These are phyloP conservation scores for Lactarius sanguifluus DNA, from an alignment of 768 basidiomycete genomes.

Conservation along the genomic window DNA sequence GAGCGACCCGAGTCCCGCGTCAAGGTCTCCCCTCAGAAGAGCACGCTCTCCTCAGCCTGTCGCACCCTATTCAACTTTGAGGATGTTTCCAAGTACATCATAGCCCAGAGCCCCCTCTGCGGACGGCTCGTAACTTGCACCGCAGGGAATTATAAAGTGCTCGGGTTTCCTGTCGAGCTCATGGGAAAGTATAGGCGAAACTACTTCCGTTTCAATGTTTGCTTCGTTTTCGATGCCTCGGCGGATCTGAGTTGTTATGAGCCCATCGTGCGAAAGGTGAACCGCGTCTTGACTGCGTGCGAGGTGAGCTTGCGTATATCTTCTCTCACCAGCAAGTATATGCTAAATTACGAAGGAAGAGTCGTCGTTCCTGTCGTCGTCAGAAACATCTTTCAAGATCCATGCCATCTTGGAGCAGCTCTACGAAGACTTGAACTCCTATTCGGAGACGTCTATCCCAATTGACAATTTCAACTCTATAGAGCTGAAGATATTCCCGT, in stretches of 20 bases:
- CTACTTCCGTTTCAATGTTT: slow-evolving; percentile 91
- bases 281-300: slow-evolving; percentile 81
- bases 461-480: slow-evolving; percentile 93
- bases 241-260: slow-evolving; percentile 96
- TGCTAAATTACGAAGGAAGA: slow-evolving; percentile 60
- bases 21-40: slow-evolving; percentile 34
- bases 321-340: not conserved
- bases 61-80: slow-evolving; percentile 80
- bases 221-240: slow-evolving; percentile 91
- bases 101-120: slow-evolving; percentile 82
- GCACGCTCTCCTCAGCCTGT: slow-evolving; percentile 47
- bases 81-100: slow-evolving; percentile 91
- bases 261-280: slow-evolving; percentile 92
- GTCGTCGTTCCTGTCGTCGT: slow-evolving; percentile 80
- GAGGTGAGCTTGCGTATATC: slow-evolving; percentile 61
- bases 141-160: slow-evolving; percentile 77
- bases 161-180: slow-evolving; percentile 87
- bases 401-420: slow-evolving; percentile 91
- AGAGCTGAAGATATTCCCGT: slow-evolving; percentile 94
- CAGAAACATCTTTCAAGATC: slow-evolving; percentile 62
- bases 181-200: slow-evolving; percentile 75
- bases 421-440: slow-evolving; percentile 96
- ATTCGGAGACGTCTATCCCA: slow-evolving; percentile 91
- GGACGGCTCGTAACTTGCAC: slow-evolving; percentile 87
- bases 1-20: slow-evolving; percentile 46